These are phyloP conservation scores for Picea glauca DNA, from an alignment of 75 land plant genomes.

Conservation along the genomic window DNA sequence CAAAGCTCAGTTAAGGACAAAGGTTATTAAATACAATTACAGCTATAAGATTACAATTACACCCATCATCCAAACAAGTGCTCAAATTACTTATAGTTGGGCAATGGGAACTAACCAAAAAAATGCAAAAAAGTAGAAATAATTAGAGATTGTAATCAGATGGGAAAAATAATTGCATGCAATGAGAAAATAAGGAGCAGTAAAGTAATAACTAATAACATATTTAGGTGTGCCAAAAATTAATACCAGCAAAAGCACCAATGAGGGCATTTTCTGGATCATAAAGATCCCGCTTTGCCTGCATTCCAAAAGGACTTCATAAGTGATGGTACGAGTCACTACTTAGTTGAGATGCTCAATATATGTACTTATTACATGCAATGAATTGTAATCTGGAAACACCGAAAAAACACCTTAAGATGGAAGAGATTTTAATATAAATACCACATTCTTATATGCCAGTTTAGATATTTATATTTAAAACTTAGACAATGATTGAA, in stretches of 20 bases:
- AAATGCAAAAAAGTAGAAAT: background rate
- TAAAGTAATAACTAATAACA: constrained; percentile 1
- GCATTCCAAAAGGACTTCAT: background rate
- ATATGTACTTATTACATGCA: background rate
- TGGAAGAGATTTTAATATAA: background rate
- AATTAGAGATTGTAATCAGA: background rate
- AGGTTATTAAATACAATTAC: background rate
- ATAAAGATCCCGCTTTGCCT: constrained; percentile 82
- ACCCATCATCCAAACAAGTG: background rate
- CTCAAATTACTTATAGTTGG: background rate
- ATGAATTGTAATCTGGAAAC: background rate
- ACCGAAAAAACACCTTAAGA: background rate
- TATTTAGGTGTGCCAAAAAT: background rate
- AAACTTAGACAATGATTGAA: background rate
- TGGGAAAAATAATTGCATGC: background rate
- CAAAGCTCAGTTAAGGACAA: background rate
- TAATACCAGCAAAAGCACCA: constrained; percentile 92
- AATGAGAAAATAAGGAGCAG: background rate
- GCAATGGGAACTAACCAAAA: background rate
- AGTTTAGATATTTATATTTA: background rate
- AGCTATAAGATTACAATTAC: background rate
- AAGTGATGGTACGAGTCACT: background rate
- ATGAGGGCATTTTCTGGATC: constrained; percentile 89
- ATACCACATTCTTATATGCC: background rate
- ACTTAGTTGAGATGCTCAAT: background rate